A percentile compares a stretch with the other conserved stretches of the same genome.
Conservation (phyloP, 192 early-diverging fungal species). For the Podila epigama region DNA sequence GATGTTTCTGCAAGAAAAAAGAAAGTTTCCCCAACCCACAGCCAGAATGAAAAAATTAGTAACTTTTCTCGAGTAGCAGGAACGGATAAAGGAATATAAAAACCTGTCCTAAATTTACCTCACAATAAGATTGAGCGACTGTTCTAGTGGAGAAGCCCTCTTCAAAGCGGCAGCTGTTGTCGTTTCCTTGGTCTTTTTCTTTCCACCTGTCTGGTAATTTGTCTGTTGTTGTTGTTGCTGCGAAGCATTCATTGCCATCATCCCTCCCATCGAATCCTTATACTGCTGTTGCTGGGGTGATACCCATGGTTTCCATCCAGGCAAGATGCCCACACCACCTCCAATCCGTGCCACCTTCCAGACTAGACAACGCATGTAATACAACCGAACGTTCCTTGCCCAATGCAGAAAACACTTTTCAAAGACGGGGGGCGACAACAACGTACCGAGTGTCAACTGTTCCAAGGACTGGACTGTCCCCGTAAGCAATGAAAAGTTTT, state of each 20-base stretch:
- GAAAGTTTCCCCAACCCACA: not conserved
- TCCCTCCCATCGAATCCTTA: constrained; percentile 4
- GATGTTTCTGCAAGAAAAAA: constrained; percentile 22
- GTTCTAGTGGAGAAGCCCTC: constrained; percentile 10
- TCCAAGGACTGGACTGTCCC: constrained; percentile 40
- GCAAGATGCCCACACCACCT: constrained; percentile 37
- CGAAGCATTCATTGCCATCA: constrained; percentile 12
- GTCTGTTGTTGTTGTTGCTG: no score
- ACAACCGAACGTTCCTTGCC: constrained; percentile 57
- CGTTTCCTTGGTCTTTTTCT: constrained; percentile 25
- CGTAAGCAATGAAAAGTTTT: constrained; percentile 56
- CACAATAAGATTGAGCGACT: constrained; percentile 21
- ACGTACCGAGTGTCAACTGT: constrained; percentile 42
- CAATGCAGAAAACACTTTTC: constrained; percentile 59
- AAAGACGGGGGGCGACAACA: constrained; percentile 50
- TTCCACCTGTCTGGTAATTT: not conserved
- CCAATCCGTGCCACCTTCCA: constrained; percentile 54
- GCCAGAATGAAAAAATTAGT: no score
- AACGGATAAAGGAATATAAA: not conserved
- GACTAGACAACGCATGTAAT: constrained; percentile 55
- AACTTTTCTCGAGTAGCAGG: not conserved
- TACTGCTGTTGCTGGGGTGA: not conserved
- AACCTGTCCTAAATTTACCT: constrained; percentile 13
- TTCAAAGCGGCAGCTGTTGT: not conserved
- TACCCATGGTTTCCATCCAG: constrained; percentile 32